Conservation (phyloP, 75 land plant species). For the Cryptomeria japonica region DNA sequence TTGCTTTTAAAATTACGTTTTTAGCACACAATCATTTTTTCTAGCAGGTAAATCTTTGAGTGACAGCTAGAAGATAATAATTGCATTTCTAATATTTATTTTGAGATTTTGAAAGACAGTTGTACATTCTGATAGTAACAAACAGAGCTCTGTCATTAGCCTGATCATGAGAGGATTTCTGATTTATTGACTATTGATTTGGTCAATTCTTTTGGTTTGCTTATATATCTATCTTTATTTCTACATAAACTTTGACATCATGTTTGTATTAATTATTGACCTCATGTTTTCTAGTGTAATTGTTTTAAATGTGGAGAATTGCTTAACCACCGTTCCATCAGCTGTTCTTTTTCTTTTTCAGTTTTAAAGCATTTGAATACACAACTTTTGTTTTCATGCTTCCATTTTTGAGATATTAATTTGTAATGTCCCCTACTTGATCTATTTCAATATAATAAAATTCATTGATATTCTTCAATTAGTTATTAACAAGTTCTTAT, state of each 20-base stretch:
- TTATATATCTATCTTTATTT: not conserved
- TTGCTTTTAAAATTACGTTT: not conserved
- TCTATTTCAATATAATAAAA: no score
- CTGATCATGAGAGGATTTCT: not conserved
- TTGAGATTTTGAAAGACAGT: not conserved
- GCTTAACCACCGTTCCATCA: conserved; percentile 83
- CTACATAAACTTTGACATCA: not conserved
- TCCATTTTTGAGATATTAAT: not conserved
- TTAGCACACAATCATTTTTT: not conserved
- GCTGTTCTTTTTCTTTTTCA: conserved; percentile 64
- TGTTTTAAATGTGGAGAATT: conserved; percentile 38
- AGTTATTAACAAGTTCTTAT: no score
- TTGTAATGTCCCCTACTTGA: no score
- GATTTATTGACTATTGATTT: not conserved
- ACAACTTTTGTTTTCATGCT: conserved; percentile 15
- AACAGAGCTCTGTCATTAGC: not conserved
- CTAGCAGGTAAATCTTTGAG: not conserved
- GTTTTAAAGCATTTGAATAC: conserved; percentile 62
- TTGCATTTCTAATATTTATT: not conserved
- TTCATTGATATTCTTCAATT: no score
- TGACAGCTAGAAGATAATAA: not conserved
- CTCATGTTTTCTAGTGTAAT: not conserved
- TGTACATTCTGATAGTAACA: not conserved
- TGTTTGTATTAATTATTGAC: not conserved
- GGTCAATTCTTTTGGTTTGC: not conserved